Percentiles rank a stretch among this genome's conserved stretches.
These are phyloP conservation scores for Torulaspora maleeae DNA, from an alignment of 805 yeast species.

Conservation along the genomic window DNA sequence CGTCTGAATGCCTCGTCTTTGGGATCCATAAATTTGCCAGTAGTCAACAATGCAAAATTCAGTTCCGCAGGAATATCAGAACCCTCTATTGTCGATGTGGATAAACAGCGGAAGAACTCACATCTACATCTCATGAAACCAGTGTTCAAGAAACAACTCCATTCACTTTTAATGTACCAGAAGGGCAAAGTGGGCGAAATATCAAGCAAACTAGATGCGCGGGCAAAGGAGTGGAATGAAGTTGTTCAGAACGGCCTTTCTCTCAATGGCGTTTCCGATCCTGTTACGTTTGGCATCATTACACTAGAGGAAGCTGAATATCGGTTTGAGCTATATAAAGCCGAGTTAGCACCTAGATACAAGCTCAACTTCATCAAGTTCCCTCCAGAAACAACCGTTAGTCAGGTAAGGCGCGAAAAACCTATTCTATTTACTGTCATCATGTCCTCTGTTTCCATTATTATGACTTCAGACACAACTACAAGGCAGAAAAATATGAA, in stretches of 20 bases:
- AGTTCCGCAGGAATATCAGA: background rate
- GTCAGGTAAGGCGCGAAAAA: conserved; percentile 44
- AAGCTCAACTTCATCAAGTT: conserved; percentile 53
- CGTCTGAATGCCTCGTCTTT: conserved; percentile 1
- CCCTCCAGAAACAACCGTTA: conserved; percentile 42
- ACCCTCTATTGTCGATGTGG: background rate
- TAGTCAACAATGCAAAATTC: background rate
- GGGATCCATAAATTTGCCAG: background rate
- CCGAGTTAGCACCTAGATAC: conserved; percentile 42
- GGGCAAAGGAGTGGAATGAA: conserved; percentile 44
- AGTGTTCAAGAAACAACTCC: conserved; percentile 29
- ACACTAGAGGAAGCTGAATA: conserved; percentile 53
- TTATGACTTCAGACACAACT: conserved; percentile 31
- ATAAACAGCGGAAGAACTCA: background rate
- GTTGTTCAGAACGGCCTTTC: conserved; percentile 45
- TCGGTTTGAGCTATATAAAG: conserved; percentile 49
- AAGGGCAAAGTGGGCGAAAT: conserved; percentile 38
- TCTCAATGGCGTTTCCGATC: conserved; percentile 44
- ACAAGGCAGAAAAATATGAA: conserved; percentile 42
- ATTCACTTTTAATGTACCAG: conserved; percentile 22
- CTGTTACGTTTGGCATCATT: conserved; percentile 54
- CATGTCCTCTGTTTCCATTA: conserved; percentile 55
- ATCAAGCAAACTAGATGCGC: conserved; percentile 39
- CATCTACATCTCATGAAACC: conserved; percentile 2
- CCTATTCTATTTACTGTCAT: conserved; percentile 64